These are phyloP conservation scores for Aspergillus novofumigatus DNA, from an alignment of 2,329 filamentous ascomycete genomes.

Conservation along the genomic window DNA sequence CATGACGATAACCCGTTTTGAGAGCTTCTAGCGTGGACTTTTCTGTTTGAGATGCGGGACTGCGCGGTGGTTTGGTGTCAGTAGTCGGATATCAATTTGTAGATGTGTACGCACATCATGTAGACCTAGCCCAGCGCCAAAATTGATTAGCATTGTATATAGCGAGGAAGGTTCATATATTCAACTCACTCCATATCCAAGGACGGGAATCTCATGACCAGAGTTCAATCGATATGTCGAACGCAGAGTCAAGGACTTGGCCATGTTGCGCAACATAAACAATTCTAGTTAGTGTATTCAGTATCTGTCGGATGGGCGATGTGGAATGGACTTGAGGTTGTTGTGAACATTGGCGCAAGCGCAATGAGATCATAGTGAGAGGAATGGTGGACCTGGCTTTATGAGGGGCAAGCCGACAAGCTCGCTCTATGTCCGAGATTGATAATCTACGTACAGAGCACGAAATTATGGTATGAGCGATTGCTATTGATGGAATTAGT, in stretches of 20 bases:
- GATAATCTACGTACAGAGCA: not conserved
- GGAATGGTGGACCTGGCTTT: not conserved
- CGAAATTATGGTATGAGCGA: not conserved
- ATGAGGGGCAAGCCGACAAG: not conserved
- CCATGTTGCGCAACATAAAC: constrained; percentile 11
- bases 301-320: not conserved
- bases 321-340: not conserved
- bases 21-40: constrained; percentile 25
- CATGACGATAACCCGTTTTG: constrained; percentile 29
- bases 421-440: not conserved
- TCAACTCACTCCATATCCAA: constrained; percentile 54
- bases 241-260: constrained; percentile 17
- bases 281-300: not conserved
- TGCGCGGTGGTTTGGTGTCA: constrained; percentile 2
- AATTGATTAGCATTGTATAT: not conserved
- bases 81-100: not conserved
- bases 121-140: constrained; percentile 22
- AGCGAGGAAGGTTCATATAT: not conserved
- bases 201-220: constrained; percentile 57
- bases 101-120: constrained; percentile 22
- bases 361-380: not conserved
- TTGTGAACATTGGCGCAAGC: not conserved
- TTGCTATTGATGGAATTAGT: not conserved
- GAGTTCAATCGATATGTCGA: constrained; percentile 52
- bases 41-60: constrained; percentile 25